These are phyloP conservation scores for Geranium brycei DNA, from an alignment of 345 rosid species.

Conservation along the genomic window DNA sequence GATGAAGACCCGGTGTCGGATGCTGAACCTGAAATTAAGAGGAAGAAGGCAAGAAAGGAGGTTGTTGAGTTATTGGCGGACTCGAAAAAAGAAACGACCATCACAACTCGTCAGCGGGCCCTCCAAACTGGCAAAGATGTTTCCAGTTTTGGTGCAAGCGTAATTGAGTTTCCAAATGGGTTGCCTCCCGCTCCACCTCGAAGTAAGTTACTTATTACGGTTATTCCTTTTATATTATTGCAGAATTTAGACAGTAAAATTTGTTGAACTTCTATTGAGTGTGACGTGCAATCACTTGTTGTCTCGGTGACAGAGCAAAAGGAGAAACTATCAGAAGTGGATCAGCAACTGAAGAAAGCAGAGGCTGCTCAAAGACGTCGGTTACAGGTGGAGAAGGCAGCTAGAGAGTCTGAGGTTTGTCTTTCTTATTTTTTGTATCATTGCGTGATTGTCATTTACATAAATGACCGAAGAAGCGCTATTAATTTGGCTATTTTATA, in stretches of 20 bases:
- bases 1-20: slow-evolving; percentile 32
- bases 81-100: slow-evolving; percentile 30
- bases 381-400: slow-evolving; percentile 51
- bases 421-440: not conserved
- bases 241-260: not conserved
- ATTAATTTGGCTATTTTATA: slow-evolving; percentile 6
- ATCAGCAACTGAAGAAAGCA: slow-evolving; percentile 40
- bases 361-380: slow-evolving; percentile 48
- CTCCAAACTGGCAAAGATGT: slow-evolving; percentile 38
- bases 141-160: slow-evolving; percentile 11
- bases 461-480: not conserved
- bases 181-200: slow-evolving; percentile 45
- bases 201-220: slow-evolving; percentile 23
- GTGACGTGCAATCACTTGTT: not conserved
- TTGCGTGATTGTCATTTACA: not conserved
- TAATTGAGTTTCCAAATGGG: slow-evolving; percentile 43
- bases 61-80: slow-evolving; percentile 24
- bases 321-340: slow-evolving; percentile 44
- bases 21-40: slow-evolving; percentile 23
- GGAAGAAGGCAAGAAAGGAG: slow-evolving; percentile 33
- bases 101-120: slow-evolving; percentile 44
- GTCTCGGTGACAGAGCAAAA: slow-evolving; percentile 26
- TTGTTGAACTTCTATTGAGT: not conserved
- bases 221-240: slow-evolving; percentile 2
- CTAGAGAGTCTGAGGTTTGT: slow-evolving; percentile 40